Evolutionary conservation across 2,329 filamentous ascomycete species (phyloP).

Genomic region (Talaromyces sp.): DNA sequence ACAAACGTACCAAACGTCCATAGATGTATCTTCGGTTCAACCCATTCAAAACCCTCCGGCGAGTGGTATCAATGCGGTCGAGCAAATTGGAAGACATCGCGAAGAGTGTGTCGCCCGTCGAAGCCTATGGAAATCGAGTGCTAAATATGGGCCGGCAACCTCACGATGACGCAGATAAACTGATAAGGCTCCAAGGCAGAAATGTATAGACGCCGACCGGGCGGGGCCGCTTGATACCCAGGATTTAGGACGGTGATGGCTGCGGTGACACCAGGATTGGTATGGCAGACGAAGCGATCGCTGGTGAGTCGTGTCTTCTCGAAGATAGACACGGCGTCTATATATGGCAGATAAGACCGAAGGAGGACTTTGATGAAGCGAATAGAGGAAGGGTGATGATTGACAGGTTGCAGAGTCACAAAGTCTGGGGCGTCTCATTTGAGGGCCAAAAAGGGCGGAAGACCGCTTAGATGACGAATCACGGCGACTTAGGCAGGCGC

Average conservation of each 20-base stretch:
- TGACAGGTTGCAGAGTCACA: neutral
- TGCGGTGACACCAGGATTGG: neutral
- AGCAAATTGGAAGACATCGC: conserved; percentile 19
- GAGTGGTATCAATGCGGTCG: conserved; percentile 42
- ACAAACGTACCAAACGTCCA: conserved; percentile 38
- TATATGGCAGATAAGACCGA: neutral
- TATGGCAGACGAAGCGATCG: neutral
- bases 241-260: neutral
- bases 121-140: neutral
- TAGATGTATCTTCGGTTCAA: conserved; percentile 49
- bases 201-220: neutral
- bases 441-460: conserved; percentile 3
- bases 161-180: conserved; percentile 41
- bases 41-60: conserved; percentile 43
- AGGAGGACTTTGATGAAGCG: neutral
- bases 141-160: conserved; percentile 19
- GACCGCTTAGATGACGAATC: neutral
- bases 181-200: conserved; percentile 8
- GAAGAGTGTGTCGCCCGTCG: neutral
- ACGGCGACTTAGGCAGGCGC: neutral
- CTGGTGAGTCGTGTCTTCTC: neutral
- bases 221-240: neutral
- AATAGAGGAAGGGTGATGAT: neutral
- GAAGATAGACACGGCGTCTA: neutral
- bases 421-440: neutral